phyloP scores from a whole-genome alignment of 352 stramenopile genomes.

The Chrysophaeum taylorii region DNA sequence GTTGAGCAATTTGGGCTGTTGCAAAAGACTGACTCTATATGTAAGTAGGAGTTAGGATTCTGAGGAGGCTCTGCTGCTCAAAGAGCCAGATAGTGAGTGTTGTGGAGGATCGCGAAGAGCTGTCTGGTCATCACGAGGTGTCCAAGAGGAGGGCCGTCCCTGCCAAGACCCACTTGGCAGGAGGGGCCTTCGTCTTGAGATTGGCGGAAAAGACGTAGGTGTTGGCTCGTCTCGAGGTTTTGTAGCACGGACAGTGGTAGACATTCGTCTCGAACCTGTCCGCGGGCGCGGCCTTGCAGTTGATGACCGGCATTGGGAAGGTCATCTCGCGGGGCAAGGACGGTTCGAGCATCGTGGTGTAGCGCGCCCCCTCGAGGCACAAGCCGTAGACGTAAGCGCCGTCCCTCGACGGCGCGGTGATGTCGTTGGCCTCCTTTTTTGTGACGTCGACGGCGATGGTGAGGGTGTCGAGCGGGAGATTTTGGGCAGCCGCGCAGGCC shows the following conservation, averaged over 20 bases:
- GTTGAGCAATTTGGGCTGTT: too few species aligned
- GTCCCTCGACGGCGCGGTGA: slow-evolving; percentile 58
- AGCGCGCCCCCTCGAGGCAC: slow-evolving; percentile 72
- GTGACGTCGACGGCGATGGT: slow-evolving; percentile 79
- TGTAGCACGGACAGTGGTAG: slow-evolving; percentile 76
- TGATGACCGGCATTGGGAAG: slow-evolving; percentile 76
- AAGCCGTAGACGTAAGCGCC: slow-evolving; percentile 75
- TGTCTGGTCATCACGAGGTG: too few species aligned
- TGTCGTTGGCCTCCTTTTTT: slow-evolving; percentile 67
- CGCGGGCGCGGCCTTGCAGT: slow-evolving; percentile 56
- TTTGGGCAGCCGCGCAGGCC: slow-evolving; percentile 77
- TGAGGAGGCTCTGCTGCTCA: too few species aligned
- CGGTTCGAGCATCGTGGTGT: slow-evolving; percentile 66
- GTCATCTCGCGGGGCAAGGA: slow-evolving; percentile 76
- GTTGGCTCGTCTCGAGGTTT: slow-evolving; percentile 69
- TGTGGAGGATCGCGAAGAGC: too few species aligned
- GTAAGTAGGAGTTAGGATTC: too few species aligned
- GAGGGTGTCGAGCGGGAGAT: slow-evolving; percentile 79
- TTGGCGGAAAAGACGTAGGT: slow-evolving; percentile 74
- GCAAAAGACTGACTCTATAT: too few species aligned
- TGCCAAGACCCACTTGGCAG: slow-evolving; percentile 75
- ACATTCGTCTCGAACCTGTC: slow-evolving; percentile 36
- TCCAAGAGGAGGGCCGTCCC: slow-evolving; percentile 76
- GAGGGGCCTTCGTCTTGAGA: slow-evolving; percentile 64
- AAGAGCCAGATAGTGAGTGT: too few species aligned